These are phyloP conservation scores for Limtongia smithiae DNA, from an alignment of 805 yeast genomes.

Conservation along the genomic window DNA sequence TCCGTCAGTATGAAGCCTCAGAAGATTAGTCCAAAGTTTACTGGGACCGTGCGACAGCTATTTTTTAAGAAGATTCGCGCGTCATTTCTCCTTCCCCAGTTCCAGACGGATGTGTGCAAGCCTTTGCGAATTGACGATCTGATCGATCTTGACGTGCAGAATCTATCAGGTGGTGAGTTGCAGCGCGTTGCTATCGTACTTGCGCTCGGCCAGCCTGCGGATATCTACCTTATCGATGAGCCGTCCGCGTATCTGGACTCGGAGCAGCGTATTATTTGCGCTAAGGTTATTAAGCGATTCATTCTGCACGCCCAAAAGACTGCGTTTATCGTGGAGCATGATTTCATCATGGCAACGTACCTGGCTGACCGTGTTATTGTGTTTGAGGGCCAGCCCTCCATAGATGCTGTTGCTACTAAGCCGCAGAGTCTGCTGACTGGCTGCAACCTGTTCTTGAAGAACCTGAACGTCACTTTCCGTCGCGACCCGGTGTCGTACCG, in stretches of 20 bases:
- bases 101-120: conserved; percentile 96
- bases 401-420: conserved; percentile 74
- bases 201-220: conserved; percentile 91
- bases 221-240: conserved; percentile 94
- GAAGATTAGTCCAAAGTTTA: conserved; percentile 97
- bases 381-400: conserved; percentile 92
- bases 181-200: conserved; percentile 98
- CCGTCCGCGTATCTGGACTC: conserved; percentile 99
- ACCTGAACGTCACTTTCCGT: conserved; percentile 95
- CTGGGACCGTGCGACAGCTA: conserved; percentile 97
- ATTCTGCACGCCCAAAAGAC: conserved; percentile 95
- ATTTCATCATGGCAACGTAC: conserved; percentile 99
- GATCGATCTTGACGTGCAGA: conserved; percentile 96
- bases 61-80: conserved; percentile 96
- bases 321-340: conserved; percentile 99
- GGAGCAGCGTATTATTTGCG: conserved; percentile 98
- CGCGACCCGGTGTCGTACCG: conserved; percentile 98
- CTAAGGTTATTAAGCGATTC: conserved; percentile 96
- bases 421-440: conserved; percentile 96
- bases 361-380: conserved; percentile 98
- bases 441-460: conserved; percentile 94
- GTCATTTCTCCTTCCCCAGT: conserved; percentile 90
- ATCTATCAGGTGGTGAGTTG: conserved; percentile 98
- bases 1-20: conserved; percentile 98
- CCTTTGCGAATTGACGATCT: conserved; percentile 91